Evolutionary conservation across 2,329 filamentous ascomycete genomes (phyloP).

Genomic region (Orbilia brochopaga): DNA sequence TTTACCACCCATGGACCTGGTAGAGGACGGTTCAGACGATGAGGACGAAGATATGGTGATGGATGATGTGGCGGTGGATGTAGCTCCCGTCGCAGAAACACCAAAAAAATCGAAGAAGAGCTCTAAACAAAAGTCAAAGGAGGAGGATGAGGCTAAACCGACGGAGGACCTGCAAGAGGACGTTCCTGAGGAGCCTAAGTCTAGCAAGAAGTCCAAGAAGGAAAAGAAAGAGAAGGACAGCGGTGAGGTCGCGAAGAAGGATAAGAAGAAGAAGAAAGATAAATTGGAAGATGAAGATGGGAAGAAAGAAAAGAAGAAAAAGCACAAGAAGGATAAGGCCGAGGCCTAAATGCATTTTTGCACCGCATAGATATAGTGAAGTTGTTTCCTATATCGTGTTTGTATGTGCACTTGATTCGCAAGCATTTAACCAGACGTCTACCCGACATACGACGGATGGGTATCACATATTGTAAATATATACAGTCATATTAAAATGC

Average conservation of each 20-base stretch:
- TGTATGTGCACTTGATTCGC: background rate
- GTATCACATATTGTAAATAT: conserved; percentile 39
- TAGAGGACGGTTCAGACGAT: background rate
- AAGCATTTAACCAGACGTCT: background rate
- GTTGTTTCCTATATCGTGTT: background rate
- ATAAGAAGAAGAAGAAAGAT: conserved; percentile 41
- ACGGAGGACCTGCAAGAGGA: conserved; percentile 19
- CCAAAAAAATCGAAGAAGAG: conserved; percentile 25
- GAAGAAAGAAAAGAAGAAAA: conserved; percentile 51
- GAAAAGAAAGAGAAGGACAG: conserved; percentile 36
- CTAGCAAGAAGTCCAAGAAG: conserved; percentile 48
- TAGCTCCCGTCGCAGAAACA: conserved; percentile 3
- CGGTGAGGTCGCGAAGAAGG: conserved; percentile 16
- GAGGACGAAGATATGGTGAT: conserved; percentile 31
- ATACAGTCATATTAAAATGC: conserved; percentile 27
- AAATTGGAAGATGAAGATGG: conserved; percentile 45
- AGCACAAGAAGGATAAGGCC: conserved; percentile 37
- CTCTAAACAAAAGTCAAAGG: background rate
- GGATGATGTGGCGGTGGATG: conserved; percentile 19
- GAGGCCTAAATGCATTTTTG: conserved; percentile 9
- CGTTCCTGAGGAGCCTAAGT: conserved; percentile 20
- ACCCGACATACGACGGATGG: conserved; percentile 14
- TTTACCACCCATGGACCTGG: conserved; percentile 32
- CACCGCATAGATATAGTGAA: background rate
- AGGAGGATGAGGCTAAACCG: conserved; percentile 21